phyloP scores from a whole-genome alignment of 208 protist genomes.

The Acanthamoeba lugdunensis region DNA sequence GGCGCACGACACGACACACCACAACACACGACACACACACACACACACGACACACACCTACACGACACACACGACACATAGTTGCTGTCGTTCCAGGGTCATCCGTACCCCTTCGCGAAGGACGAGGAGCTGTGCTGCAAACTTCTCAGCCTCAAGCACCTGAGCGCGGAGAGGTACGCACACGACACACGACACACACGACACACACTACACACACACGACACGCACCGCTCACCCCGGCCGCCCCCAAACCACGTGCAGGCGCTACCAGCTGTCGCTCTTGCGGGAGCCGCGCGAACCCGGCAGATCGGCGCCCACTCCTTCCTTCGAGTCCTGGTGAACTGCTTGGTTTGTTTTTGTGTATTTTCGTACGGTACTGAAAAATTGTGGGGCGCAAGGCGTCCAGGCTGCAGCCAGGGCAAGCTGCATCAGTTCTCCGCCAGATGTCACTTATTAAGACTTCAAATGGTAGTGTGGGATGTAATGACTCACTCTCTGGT shows the following conservation, averaged over 20 bases:
- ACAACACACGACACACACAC: not conserved
- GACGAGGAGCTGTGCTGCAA: not conserved
- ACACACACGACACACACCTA: not conserved
- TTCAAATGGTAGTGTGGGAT: no score
- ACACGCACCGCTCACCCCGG: not conserved
- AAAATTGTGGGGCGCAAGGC: no score
- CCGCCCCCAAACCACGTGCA: not conserved
- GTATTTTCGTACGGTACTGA: no score
- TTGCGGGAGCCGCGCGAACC: not conserved
- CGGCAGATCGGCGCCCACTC: not conserved
- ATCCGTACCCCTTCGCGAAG: not conserved
- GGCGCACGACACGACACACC: no score
- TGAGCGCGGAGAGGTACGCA: not conserved
- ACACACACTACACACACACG: no score
- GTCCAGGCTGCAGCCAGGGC: no score
- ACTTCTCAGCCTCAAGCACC: not conserved
- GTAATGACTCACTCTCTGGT: no score
- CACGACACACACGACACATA: not conserved
- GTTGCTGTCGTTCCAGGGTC: conserved; percentile 19
- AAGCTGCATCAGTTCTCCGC: no score
- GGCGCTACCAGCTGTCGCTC: not conserved
- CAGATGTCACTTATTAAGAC: no score
- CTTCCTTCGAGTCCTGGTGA: not conserved
- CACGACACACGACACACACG: no score
- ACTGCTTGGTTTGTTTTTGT: not conserved